These are phyloP conservation scores for Pterulicium gracile DNA, from an alignment of 1,284 basidiomycete genomes.

Conservation along the genomic window DNA sequence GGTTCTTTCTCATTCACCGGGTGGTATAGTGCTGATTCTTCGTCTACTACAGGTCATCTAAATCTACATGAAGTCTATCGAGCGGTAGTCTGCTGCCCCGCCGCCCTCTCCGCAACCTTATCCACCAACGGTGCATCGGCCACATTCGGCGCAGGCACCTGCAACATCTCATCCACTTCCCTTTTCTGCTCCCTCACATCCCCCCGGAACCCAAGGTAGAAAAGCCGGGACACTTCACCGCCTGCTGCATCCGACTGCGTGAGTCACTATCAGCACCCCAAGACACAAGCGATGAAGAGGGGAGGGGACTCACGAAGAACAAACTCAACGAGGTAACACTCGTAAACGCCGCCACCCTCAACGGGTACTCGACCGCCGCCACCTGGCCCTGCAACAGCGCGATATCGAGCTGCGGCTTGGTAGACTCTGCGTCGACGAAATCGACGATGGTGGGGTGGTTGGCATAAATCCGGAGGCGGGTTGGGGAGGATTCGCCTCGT, in stretches of 20 bases:
- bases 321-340: constrained; percentile 64
- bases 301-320: constrained; percentile 54
- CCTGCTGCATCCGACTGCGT: constrained; percentile 53
- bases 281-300: constrained; percentile 5
- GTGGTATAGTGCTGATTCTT: too few relatives aligned
- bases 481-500: constrained; percentile 58
- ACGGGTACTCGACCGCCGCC: constrained; percentile 62
- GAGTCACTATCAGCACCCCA: too few relatives aligned
- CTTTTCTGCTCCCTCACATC: constrained; percentile 47
- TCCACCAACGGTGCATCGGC: constrained; percentile 58
- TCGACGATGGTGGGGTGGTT: constrained; percentile 67
- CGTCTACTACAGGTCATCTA: too few relatives aligned
- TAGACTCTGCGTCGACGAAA: constrained; percentile 58
- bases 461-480: constrained; percentile 56
- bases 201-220: constrained; percentile 75
- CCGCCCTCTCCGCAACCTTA: constrained; percentile 43
- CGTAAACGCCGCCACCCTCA: constrained; percentile 63
- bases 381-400: constrained; percentile 58
- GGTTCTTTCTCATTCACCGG: too few relatives aligned
- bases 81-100: constrained; percentile 44
- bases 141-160: constrained; percentile 61
- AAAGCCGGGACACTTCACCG: constrained; percentile 52
- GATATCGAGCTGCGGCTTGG: constrained; percentile 60
- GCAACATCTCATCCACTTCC: constrained; percentile 50
- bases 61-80: too few relatives aligned